Conservation (phyloP, 345 rosid species). For the Citrus hindsii region DNA sequence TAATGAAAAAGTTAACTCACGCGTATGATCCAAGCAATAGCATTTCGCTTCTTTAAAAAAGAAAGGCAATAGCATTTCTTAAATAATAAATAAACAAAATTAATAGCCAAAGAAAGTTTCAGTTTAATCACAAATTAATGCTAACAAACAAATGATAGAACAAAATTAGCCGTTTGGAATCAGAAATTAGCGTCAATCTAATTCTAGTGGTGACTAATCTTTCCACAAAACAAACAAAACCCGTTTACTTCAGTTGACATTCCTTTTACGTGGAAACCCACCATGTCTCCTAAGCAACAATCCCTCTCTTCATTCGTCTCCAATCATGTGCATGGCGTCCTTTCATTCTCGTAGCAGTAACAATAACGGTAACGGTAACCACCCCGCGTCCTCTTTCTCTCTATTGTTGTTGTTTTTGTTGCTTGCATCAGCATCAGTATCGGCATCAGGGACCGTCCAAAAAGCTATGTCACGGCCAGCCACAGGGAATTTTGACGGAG, state of each 20-base stretch:
- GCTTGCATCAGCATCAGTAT: neutral
- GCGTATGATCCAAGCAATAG: no score
- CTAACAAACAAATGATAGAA: no score
- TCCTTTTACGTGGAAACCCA: neutral
- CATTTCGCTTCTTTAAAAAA: no score
- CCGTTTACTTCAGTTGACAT: neutral
- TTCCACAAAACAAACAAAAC: neutral
- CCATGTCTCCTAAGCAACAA: neutral
- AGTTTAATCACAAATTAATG: no score
- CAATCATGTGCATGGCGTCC: neutral
- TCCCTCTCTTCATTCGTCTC: neutral
- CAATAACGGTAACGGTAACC: neutral
- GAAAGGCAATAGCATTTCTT: no score
- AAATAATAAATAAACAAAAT: no score
- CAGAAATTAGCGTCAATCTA: no score
- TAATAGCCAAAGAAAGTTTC: no score
- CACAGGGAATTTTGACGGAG: slow-evolving; percentile 7
- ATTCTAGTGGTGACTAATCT: no score
- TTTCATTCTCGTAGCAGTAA: neutral
- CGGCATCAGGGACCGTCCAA: slow-evolving; percentile 9
- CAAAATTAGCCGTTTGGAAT: no score
- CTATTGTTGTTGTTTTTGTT: neutral
- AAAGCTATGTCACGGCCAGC: neutral
- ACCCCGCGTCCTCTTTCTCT: neutral
- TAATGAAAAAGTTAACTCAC: no score